phyloP scores from a whole-genome alignment of 306 rosid genomes.

The Prunus mongolica region DNA sequence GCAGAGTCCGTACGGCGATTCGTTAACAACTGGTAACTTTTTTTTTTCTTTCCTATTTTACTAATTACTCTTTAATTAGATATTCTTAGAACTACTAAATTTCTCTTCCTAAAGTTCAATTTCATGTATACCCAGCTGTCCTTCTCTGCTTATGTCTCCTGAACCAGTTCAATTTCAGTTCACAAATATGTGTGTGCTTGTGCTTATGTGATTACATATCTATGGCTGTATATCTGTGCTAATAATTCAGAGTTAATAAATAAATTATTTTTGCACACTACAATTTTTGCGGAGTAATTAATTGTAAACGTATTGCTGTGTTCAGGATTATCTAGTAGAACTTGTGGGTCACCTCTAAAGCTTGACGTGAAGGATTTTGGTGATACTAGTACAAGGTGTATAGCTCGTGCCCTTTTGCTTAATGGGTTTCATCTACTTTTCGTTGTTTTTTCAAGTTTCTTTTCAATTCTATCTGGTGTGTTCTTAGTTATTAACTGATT shows the following conservation, averaged over 20 bases:
- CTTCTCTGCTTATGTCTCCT: too few relatives aligned
- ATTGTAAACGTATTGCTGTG: conserved; percentile 16
- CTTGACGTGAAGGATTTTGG: conserved; percentile 43
- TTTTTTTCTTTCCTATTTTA: not conserved
- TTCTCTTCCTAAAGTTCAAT: too few relatives aligned
- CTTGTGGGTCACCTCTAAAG: conserved; percentile 38
- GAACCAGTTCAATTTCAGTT: not conserved
- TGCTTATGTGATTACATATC: not conserved
- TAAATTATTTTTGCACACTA: not conserved
- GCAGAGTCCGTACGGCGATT: conserved; percentile 44
- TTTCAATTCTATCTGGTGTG: not conserved
- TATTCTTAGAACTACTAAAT: not conserved
- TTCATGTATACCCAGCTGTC: too few relatives aligned
- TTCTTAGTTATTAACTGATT: not conserved
- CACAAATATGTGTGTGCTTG: not conserved
- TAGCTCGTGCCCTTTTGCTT: conserved; percentile 14
- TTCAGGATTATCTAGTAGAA: conserved; percentile 66
- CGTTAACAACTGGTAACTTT: conserved; percentile 46
- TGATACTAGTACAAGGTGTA: conserved; percentile 62
- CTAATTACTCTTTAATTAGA: not conserved
- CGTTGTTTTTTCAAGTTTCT: not conserved
- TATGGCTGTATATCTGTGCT: not conserved
- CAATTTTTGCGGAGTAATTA: not conserved
- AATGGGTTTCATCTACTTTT: conserved; percentile 1
- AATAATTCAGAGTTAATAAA: not conserved